Base-by-base conservation (phyloP, 768 basidiomycete species). In the Lentinula guzmanii region DNA sequence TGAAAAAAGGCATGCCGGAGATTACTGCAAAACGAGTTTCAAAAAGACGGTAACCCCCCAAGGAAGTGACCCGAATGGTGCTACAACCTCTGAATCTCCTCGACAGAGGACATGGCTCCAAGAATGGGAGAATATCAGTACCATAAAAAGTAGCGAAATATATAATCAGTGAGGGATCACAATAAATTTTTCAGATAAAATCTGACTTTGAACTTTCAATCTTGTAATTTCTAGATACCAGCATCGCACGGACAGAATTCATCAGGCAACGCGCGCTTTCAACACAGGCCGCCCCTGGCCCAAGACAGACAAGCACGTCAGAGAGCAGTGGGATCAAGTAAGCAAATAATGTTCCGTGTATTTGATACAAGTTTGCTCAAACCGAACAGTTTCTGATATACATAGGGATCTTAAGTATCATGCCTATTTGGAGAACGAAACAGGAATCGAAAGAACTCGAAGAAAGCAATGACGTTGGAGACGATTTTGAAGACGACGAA, bases 61-160 rank as follows among this genome's bases (percentile, higher is more conserved):
- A 39, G 18, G 31, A 33, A 13, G 53, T 55, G 21, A 33, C 15
- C 28, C 10, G 34, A 28, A 18, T 31, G 24, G 24, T 7, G 15
- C 37, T 15, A 13, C 13, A 15, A 24, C 16, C 21, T 48, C 5
- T 6, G 24, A 28, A 5, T 42, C 28, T 24, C 34, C 16, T 16
- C 15, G 13, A 24, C 28, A 42, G 34, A 75, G 69, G 62, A 74
- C 75, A 45, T 92, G 89, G 89, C 89, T 80, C 75, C 83, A 89
- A 62, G 74, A 82, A n/a, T 92, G 90, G 90, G 81, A 81, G 54
- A 82, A 86, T 45, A 76, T 74, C 3, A 89, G 91, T 69, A 71
- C 76, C 52, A 71, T 78, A 35, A 75, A 83, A 61, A 70, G 75
- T 42, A 72, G 68, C 33, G 72, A 71, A 45, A 74, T 71, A 39